These are phyloP conservation scores for Fusarium longipes DNA, from an alignment of 2,329 filamentous ascomycete genomes.

Conservation along the genomic window DNA sequence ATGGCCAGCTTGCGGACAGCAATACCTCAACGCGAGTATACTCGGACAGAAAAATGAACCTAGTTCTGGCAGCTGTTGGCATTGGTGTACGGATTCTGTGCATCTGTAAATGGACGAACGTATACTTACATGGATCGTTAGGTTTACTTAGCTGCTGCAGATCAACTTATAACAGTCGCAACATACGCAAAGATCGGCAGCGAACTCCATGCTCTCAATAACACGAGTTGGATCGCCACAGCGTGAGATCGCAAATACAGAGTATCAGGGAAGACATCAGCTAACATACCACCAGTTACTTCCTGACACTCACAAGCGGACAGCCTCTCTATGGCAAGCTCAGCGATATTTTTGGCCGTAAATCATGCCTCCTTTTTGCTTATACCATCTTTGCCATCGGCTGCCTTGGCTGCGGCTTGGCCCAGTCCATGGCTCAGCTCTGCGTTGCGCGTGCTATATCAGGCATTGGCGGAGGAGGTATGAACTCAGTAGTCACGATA, in stretches of 20 bases:
- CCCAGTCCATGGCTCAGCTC: conserved; percentile 72
- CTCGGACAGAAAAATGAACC: conserved; percentile 52
- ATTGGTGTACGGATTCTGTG: conserved; percentile 48
- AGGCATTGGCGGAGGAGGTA: conserved; percentile 75
- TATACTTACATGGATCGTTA: conserved; percentile 46
- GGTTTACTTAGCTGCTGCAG: conserved; percentile 78
- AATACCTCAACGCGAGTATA: conserved; percentile 9
- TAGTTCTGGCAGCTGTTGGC: conserved; percentile 54
- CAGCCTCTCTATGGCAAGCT: conserved; percentile 80
- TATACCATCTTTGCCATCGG: conserved; percentile 74
- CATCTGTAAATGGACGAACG: not conserved
- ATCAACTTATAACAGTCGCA: conserved; percentile 82
- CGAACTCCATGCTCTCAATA: conserved; percentile 78
- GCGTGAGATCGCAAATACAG: conserved; percentile 47
- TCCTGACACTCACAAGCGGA: conserved; percentile 78
- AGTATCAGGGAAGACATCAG: not conserved
- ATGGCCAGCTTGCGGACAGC: conserved; percentile 10
- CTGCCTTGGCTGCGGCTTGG: conserved; percentile 71
- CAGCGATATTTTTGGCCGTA: conserved; percentile 77
- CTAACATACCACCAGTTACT: conserved; percentile 62
- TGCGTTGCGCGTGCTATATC: conserved; percentile 68
- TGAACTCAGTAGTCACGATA: conserved; percentile 76
- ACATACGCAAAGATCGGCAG: conserved; percentile 82
- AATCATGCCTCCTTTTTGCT: conserved; percentile 71
- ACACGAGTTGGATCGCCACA: conserved; percentile 78